A percentile compares a stretch with the other conserved stretches of the same genome.
These are phyloP conservation scores for Colletotrichum ledebouriae DNA, from an alignment of 2,329 filamentous ascomycete species.

Conservation along the genomic window DNA sequence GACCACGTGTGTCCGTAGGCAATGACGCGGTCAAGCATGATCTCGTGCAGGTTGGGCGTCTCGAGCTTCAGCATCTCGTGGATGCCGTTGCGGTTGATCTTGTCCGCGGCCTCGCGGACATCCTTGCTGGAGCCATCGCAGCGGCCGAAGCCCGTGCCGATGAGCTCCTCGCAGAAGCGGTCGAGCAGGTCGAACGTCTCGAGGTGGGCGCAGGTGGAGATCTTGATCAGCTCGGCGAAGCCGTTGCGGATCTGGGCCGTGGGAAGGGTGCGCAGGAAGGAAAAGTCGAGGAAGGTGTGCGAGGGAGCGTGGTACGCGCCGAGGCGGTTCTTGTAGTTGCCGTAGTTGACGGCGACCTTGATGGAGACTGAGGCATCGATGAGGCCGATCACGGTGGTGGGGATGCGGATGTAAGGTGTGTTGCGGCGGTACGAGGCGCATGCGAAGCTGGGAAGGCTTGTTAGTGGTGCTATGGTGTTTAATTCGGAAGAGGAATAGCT, in stretches of 20 bases:
- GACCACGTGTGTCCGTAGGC: slow-evolving; percentile 84
- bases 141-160: slow-evolving; percentile 74
- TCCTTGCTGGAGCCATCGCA: slow-evolving; percentile 67
- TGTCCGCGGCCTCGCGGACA: slow-evolving; percentile 72
- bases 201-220: slow-evolving; percentile 77
- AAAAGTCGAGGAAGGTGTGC: slow-evolving; percentile 81
- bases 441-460: slow-evolving; percentile 65
- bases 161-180: slow-evolving; percentile 77
- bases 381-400: slow-evolving; percentile 80
- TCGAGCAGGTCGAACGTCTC: slow-evolving; percentile 77
- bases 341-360: slow-evolving; percentile 84
- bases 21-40: slow-evolving; percentile 79
- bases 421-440: slow-evolving; percentile 79
- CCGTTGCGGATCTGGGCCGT: slow-evolving; percentile 78
- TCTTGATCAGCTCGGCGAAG: slow-evolving; percentile 83
- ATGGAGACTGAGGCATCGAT: slow-evolving; percentile 83
- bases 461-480: slow-evolving; percentile 22
- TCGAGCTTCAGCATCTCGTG: slow-evolving; percentile 81
- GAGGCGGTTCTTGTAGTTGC: slow-evolving; percentile 81
- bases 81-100: slow-evolving; percentile 78
- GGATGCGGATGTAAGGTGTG: slow-evolving; percentile 80
- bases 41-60: slow-evolving; percentile 80
- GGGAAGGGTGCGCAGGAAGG: slow-evolving; percentile 77
- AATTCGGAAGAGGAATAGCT: slow-evolving; percentile 52
- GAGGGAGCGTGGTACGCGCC: slow-evolving; percentile 80